Evolutionary conservation across 441 rosid species (phyloP).

Genomic region (Heliophila coronopifolia): DNA sequence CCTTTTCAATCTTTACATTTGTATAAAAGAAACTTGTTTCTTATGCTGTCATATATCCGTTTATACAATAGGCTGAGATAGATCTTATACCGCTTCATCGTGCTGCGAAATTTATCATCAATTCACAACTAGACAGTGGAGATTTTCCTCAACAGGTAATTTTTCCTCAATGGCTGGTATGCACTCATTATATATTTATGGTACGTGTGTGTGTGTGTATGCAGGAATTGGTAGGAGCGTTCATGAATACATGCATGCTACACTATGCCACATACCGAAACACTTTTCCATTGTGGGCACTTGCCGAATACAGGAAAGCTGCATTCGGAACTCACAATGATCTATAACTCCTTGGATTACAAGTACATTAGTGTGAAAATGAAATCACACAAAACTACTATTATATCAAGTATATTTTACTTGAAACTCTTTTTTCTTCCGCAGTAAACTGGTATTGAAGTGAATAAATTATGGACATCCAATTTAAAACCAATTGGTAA

Average conservation of each 20-base stretch:
- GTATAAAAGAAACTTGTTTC: not conserved
- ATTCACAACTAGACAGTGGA: conserved; percentile 26
- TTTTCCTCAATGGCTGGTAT: no score
- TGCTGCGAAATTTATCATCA: conserved; percentile 31
- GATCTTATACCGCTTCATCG: conserved; percentile 32
- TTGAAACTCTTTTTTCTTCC: no score
- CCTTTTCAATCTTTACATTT: not conserved
- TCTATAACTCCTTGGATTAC: not conserved
- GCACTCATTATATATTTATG: not conserved
- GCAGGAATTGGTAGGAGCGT: conserved; percentile 31
- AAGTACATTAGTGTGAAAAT: no score
- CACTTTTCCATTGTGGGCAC: conserved; percentile 30
- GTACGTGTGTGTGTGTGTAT: not conserved
- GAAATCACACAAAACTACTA: no score
- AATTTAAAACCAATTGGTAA: no score
- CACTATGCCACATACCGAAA: conserved; percentile 25
- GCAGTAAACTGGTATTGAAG: no score
- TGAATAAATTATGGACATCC: no score
- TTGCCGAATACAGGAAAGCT: conserved; percentile 22
- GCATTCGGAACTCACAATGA: not conserved
- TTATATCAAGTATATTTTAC: no score
- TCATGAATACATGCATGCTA: conserved; percentile 26
- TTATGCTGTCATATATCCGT: no score
- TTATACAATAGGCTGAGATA: conserved; percentile 21
- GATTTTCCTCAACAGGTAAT: conserved; percentile 34